phyloP scores from a whole-genome alignment of 2,329 filamentous ascomycete genomes.

The Orbilia oligospora region DNA sequence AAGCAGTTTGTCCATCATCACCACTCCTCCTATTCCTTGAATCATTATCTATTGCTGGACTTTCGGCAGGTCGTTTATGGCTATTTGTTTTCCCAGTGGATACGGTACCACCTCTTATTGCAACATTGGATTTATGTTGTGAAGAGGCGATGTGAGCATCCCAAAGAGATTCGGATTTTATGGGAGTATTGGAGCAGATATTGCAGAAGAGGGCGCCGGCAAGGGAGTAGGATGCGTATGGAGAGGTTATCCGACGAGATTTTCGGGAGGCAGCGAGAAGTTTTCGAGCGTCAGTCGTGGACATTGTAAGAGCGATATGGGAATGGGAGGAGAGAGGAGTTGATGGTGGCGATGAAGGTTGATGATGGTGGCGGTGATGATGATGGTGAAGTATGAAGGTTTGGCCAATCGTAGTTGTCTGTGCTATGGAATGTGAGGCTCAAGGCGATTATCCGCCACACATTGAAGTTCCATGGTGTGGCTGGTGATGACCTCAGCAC shows the following conservation, averaged over 20 bases:
- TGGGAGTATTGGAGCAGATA: conserved; percentile 77
- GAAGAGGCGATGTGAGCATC: conserved; percentile 69
- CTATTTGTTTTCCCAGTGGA: conserved; percentile 50
- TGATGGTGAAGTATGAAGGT: not conserved
- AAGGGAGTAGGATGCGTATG: conserved; percentile 77
- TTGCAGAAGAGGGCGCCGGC: conserved; percentile 78
- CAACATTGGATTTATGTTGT: conserved; percentile 69
- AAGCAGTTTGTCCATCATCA: conserved; percentile 65
- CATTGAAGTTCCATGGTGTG: not conserved
- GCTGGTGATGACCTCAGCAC: conserved; percentile 1
- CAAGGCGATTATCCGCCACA: conserved; percentile 16
- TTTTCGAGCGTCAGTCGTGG: conserved; percentile 84
- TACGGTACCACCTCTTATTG: conserved; percentile 62
- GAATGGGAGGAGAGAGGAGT: not conserved
- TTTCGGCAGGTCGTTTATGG: conserved; percentile 64
- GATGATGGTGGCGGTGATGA: conserved; percentile 47
- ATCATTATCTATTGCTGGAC: conserved; percentile 64
- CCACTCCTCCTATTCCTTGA: conserved; percentile 72
- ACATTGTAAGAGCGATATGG: conserved; percentile 17
- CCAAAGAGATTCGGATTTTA: conserved; percentile 70
- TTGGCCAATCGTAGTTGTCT: not conserved
- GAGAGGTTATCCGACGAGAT: conserved; percentile 79
- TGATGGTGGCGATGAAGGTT: conserved; percentile 15
- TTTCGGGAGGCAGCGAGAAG: conserved; percentile 83
- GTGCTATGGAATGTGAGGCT: conserved; percentile 16